Percentiles rank a stretch among this genome's conserved stretches.
phyloP scores from a whole-genome alignment of 441 rosid genomes.

The Rhodomyrtus psidioides region DNA sequence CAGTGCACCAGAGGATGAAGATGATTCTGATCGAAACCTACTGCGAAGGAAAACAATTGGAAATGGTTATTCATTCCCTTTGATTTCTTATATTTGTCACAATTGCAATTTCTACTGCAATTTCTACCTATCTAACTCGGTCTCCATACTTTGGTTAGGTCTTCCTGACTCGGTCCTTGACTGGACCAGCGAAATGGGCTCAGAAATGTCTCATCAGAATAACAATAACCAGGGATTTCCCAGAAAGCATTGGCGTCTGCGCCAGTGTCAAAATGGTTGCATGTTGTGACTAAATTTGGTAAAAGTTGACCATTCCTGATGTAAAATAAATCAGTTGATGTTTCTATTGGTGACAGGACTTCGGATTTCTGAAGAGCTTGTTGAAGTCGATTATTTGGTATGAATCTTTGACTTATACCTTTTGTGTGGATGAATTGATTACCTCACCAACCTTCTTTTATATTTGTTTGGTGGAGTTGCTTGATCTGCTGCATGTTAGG shows the following conservation, averaged over 20 bases:
- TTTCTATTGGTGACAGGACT: constrained; percentile 59
- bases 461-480: neutral
- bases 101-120: neutral
- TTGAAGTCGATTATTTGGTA: constrained; percentile 99
- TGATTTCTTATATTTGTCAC: neutral
- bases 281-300: neutral
- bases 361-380: constrained; percentile 98
- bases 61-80: constrained; percentile 48
- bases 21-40: constrained; percentile 43
- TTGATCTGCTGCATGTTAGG: neutral
- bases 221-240: constrained; percentile 88
- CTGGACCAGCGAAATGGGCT: constrained; percentile 87
- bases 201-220: constrained; percentile 68
- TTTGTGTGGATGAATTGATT: neutral
- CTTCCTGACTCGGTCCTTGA: constrained; percentile 79
- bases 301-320: neutral
- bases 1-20: constrained; percentile 93
- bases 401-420: constrained; percentile 15
- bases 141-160: constrained; percentile 41
- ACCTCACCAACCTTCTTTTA: neutral
- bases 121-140: neutral
- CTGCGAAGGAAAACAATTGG: constrained; percentile 94
- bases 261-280: constrained; percentile 97
- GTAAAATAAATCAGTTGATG: neutral
- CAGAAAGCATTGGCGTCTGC: constrained; percentile 97